Evolutionary conservation across 176 grass and related monocot species (phyloP), one percentile per base, ranked within the genome.

Genomic region (Triticum monococcum): DNA sequence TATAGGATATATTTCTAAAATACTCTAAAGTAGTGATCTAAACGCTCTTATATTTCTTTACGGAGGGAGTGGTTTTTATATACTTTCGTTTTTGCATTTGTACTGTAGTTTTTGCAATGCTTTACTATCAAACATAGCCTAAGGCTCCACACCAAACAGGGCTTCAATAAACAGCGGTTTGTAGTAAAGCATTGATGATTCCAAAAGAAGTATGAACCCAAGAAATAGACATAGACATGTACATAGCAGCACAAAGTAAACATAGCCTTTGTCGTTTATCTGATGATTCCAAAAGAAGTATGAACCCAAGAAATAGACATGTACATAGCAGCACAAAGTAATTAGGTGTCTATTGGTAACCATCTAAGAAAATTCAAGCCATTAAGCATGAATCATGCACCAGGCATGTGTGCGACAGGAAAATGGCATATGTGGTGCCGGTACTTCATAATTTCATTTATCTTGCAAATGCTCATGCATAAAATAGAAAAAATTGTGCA

Each of bases 241-340:
- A 81, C 7, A 74, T 85, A 61, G 36, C 23, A 46, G 57, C 67
- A 64, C 1, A 12, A 24, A 41, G 4, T 43, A 50, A 70, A n/a
- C n/a, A n/a, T n/a, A n/a, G n/a, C n/a, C n/a, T n/a, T n/a, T n/a
- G n/a, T n/a, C n/a, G n/a, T n/a, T 71, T 62, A 71, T 46, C 38
- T n/a, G 71, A 73, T 79, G 14, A 24, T 31, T 84, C 30, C 38
- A 64, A 79, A 38, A 63, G 2, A 13, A 3, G 45, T 20, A 24
- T 43, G 18, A 84, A 80, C 16, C 50, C 59, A 72, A 7, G n/a
- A 57, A 56, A 77, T 56, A 43, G n/a, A 60, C 23, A 86, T n/a
- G 0, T 23, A 81, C 7, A 74, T 85, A 61, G 36, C 23, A 46
- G 57, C 67, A 64, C 1, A 12, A 24, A 41, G 4, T 43, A 50